phyloP scores from a whole-genome alignment of 2,329 filamentous ascomycete species.

The Aspergillus melleus region DNA sequence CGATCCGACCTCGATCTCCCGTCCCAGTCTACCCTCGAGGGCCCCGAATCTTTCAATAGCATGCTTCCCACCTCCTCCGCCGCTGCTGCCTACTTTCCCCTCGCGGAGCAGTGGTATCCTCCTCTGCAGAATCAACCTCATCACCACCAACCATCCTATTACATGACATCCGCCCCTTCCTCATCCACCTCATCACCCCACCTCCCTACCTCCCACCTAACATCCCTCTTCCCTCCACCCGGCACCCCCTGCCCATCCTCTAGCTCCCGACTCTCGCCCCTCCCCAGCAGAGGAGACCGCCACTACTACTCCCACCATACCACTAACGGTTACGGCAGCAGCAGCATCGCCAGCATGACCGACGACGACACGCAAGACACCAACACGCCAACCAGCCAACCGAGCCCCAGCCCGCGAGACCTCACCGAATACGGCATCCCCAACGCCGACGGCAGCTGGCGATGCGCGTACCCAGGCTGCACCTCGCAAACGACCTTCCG shows the following conservation, averaged over 20 bases:
- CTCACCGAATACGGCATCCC: constrained; percentile 34
- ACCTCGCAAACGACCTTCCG: constrained; percentile 60
- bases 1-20: background rate
- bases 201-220: background rate
- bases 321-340: background rate
- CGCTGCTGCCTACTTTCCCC: background rate
- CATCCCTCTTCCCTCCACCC: background rate
- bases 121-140: background rate
- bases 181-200: background rate
- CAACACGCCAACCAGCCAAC: background rate
- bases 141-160: background rate
- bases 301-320: background rate
- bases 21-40: background rate
- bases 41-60: background rate
- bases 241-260: background rate
- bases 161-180: background rate
- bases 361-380: background rate
- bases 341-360: background rate
- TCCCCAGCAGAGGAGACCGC: no score
- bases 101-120: constrained; percentile 1
- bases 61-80: constrained; percentile 1
- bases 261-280: background rate
- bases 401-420: constrained; percentile 16
- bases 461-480: constrained; percentile 60
- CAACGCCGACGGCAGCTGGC: constrained; percentile 50